These are phyloP conservation scores for Penicillium turbatum DNA, from an alignment of 495 filamentous ascomycete species.

Conservation along the genomic window DNA sequence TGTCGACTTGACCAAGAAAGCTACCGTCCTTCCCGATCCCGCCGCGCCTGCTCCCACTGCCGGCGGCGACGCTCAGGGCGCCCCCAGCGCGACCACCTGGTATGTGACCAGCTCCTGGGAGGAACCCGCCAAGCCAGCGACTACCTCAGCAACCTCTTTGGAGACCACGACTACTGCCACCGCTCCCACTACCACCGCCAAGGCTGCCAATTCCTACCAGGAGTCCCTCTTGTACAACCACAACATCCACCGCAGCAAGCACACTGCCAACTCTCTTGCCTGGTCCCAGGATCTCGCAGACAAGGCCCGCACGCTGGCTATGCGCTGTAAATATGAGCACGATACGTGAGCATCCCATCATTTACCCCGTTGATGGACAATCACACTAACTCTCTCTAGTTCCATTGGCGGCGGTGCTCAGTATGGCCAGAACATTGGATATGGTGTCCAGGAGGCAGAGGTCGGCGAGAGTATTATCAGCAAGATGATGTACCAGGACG, in stretches of 20 bases:
- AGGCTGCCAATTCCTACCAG: conserved; percentile 39
- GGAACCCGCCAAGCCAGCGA: not conserved
- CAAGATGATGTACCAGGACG: conserved; percentile 74
- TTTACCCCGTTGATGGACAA: not conserved
- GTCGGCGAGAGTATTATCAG: conserved; percentile 65
- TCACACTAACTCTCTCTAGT: conserved; percentile 16
- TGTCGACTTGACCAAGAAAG: conserved; percentile 18
- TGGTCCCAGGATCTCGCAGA: conserved; percentile 60
- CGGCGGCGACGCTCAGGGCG: too few relatives aligned
- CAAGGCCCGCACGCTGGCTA: conserved; percentile 53
- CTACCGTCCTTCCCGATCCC: conserved; percentile 4
- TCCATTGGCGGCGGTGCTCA: conserved; percentile 50
- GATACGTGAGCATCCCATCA: conserved; percentile 59
- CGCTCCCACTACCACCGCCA: conserved; percentile 13
- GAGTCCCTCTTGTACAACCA: conserved; percentile 61
- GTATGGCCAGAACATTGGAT: conserved; percentile 85
- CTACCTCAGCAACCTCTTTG: conserved; percentile 24
- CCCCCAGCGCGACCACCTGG: conserved; percentile 11
- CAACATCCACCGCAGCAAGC: conserved; percentile 82
- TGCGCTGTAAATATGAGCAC: conserved; percentile 66
- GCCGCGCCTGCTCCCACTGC: not conserved
- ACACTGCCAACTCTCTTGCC: conserved; percentile 59
- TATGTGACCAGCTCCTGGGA: conserved; percentile 16
- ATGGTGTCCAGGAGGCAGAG: conserved; percentile 39
- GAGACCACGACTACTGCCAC: conserved; percentile 8